phyloP scores from a whole-genome alignment of 2,329 filamentous ascomycete genomes.

The Fusarium irregulare region DNA sequence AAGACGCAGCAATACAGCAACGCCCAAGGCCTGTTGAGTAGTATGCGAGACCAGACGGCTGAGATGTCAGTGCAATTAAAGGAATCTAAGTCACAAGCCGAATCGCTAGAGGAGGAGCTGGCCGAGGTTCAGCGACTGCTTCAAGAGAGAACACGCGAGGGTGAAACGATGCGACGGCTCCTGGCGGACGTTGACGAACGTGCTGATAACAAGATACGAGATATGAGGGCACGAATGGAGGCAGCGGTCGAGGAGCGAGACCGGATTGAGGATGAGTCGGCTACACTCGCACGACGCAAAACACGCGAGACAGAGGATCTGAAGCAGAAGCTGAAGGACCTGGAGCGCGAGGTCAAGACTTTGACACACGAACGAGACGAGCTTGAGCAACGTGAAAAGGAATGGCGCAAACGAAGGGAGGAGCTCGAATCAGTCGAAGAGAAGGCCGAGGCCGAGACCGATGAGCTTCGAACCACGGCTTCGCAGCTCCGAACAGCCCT shows the following conservation, averaged over 20 bases:
- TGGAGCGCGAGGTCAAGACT: conserved; percentile 79
- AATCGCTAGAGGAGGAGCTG: conserved; percentile 91
- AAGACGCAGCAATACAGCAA: conserved; percentile 88
- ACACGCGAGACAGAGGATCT: conserved; percentile 89
- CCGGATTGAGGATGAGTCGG: conserved; percentile 89
- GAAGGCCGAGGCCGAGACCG: conserved; percentile 76
- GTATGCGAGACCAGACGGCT: conserved; percentile 91
- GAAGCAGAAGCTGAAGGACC: conserved; percentile 80
- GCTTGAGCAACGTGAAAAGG: conserved; percentile 77
- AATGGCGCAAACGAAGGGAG: conserved; percentile 78
- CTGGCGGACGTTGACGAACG: conserved; percentile 87
- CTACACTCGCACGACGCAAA: conserved; percentile 77
- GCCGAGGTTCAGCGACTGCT: conserved; percentile 88
- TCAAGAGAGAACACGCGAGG: conserved; percentile 88
- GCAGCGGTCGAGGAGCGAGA: conserved; percentile 94
- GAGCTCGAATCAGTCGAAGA: conserved; percentile 79
- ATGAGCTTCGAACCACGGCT: conserved; percentile 81
- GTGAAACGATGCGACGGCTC: conserved; percentile 92
- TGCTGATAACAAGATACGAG: conserved; percentile 82
- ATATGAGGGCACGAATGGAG: conserved; percentile 91
- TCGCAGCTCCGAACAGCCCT: conserved; percentile 81
- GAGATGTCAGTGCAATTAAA: conserved; percentile 93
- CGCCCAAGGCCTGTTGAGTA: conserved; percentile 85
- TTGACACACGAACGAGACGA: conserved; percentile 82
- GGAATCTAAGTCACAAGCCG: conserved; percentile 83